A percentile compares a stretch with the other conserved stretches of the same genome.
These are phyloP conservation scores for Pichia exigua DNA, from an alignment of 805 yeast species.

Conservation along the genomic window DNA sequence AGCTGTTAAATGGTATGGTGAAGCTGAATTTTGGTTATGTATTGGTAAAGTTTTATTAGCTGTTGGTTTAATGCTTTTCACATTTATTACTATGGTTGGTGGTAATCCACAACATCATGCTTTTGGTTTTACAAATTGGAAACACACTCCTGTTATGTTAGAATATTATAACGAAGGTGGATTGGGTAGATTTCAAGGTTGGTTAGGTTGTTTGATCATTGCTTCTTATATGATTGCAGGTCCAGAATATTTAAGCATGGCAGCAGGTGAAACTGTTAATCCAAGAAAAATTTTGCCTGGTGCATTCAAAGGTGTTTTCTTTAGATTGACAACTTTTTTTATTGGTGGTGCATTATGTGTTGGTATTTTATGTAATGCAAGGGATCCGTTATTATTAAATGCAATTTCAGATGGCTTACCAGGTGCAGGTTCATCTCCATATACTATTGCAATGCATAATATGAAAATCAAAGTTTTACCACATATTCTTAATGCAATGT, in stretches of 20 bases:
- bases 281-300: constrained; percentile 39
- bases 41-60: constrained; percentile 42
- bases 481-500: constrained; percentile 64
- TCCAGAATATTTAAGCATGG: constrained; percentile 40
- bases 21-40: constrained; percentile 39
- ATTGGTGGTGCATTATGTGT: constrained; percentile 43
- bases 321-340: constrained; percentile 36
- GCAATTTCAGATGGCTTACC: constrained; percentile 31
- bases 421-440: constrained; percentile 57
- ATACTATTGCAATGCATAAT: constrained; percentile 69
- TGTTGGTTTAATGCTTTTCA: constrained; percentile 40
- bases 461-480: constrained; percentile 61
- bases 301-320: constrained; percentile 39
- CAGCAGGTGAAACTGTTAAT: constrained; percentile 38
- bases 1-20: constrained; percentile 45
- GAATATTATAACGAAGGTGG: constrained; percentile 31
- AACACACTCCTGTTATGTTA: constrained; percentile 16
- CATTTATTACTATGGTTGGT: constrained; percentile 48
- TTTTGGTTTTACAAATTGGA: constrained; percentile 49
- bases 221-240: constrained; percentile 68
- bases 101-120: constrained; percentile 46
- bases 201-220: constrained; percentile 47
- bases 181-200: constrained; percentile 40
- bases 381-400: constrained; percentile 30
- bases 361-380: constrained; percentile 36